phyloP scores from a whole-genome alignment of 179 eudicot genomes.

The Actinidia arguta region DNA sequence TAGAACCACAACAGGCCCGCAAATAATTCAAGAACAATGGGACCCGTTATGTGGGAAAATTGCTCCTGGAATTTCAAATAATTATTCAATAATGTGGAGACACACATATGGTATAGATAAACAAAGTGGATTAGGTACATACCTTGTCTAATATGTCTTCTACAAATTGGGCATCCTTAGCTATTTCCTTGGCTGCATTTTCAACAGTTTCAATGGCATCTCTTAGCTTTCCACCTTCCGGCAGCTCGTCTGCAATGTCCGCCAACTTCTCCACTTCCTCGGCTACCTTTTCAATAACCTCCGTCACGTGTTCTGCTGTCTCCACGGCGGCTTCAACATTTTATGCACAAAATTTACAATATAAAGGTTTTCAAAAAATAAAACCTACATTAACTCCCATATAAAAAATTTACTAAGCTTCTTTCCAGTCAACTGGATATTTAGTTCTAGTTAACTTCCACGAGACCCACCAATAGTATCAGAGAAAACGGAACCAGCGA shows the following conservation, averaged over 20 bases:
- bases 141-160: constrained; percentile 39
- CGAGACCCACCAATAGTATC: no score
- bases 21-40: no score
- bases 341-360: not conserved
- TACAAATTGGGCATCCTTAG: constrained; percentile 27
- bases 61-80: no score
- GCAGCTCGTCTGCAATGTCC: constrained; percentile 19
- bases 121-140: not conserved
- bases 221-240: constrained; percentile 22
- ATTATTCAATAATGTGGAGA: no score
- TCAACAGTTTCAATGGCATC: constrained; percentile 24
- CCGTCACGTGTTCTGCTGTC: constrained; percentile 10
- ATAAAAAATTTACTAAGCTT: no score
- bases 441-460: no score
- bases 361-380: not conserved
- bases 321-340: constrained; percentile 16
- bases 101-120: not conserved
- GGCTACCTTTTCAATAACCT: constrained; percentile 19
- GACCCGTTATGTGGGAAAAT: no score
- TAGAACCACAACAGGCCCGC: no score
- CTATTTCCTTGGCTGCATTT: constrained; percentile 27
- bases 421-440: no score
- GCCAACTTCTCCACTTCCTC: constrained; percentile 28
- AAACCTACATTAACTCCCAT: not conserved
- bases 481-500: no score